A percentile compares a stretch with the other conserved stretches of the same genome.
Conservation (phyloP, 169 alveolate genomes). For the Eimeria falciformis region DNA sequence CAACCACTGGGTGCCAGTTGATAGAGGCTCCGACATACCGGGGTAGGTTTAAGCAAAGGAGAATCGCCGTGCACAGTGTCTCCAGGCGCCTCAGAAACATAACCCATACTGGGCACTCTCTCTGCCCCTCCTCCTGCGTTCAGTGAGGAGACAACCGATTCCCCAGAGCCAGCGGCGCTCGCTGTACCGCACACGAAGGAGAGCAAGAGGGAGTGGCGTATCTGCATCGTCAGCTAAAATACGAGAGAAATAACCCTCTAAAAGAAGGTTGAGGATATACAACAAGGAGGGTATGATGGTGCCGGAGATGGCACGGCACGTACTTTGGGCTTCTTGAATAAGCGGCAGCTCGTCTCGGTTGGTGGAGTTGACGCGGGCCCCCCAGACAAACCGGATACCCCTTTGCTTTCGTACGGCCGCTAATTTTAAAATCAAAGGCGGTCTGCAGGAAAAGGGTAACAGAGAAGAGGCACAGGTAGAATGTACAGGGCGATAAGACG, state of each 20-base stretch:
- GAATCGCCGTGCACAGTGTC: constrained; percentile 6
- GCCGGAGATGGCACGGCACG: neutral
- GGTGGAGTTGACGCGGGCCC: neutral
- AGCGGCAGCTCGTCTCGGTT: constrained; percentile 21
- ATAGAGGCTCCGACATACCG: neutral
- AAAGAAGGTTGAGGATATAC: too few species aligned
- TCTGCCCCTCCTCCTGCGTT: constrained; percentile 25
- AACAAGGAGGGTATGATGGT: too few species aligned
- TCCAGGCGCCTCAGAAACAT: neutral
- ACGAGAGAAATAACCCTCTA: too few species aligned
- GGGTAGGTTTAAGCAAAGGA: constrained; percentile 16
- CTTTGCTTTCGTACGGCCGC: constrained; percentile 33
- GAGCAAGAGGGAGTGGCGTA: neutral
- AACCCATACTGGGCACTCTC: constrained; percentile 27
- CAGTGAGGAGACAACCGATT: constrained; percentile 32
- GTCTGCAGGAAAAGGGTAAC: constrained; percentile 5
- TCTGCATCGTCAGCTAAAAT: too few species aligned
- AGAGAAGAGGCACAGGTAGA: constrained; percentile 5
- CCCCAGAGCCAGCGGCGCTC: constrained; percentile 41
- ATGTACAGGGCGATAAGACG: neutral
- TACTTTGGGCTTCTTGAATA: neutral
- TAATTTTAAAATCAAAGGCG: constrained; percentile 38
- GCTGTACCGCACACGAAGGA: neutral
- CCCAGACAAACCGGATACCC: constrained; percentile 71
- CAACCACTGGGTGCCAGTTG: too few species aligned